A percentile compares a stretch with the other conserved stretches of the same genome.
These are phyloP conservation scores for Tetracladium setigerum DNA, from an alignment of 495 filamentous ascomycete genomes.

Conservation along the genomic window DNA sequence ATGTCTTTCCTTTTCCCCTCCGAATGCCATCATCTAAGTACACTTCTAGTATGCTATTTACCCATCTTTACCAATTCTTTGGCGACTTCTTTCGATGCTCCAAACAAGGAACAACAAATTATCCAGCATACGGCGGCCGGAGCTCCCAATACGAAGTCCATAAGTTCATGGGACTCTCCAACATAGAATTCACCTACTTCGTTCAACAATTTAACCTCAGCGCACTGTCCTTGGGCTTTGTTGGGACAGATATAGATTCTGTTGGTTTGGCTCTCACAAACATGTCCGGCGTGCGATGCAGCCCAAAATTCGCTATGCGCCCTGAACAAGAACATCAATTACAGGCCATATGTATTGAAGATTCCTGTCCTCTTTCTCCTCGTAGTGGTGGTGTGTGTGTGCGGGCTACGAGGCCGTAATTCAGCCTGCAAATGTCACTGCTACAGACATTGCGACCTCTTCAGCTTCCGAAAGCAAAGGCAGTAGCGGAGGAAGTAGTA, in stretches of 20 bases:
- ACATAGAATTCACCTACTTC: constrained; percentile 43
- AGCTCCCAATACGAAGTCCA: constrained; percentile 41
- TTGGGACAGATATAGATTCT: constrained; percentile 28
- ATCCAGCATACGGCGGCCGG: constrained; percentile 34
- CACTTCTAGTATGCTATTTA: constrained; percentile 38
- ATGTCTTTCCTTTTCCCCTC: constrained; percentile 3
- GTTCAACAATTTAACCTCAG: constrained; percentile 43
- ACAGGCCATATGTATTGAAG: constrained; percentile 36
- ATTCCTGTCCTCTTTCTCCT: constrained; percentile 28
- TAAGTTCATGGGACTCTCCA: constrained; percentile 49
- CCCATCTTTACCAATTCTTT: constrained; percentile 50
- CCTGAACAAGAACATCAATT: constrained; percentile 27
- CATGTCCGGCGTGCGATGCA: constrained; percentile 39
- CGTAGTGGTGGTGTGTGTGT: too few relatives aligned
- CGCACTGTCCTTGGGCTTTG: constrained; percentile 46
- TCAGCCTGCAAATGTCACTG: too few relatives aligned
- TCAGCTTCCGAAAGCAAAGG: too few relatives aligned
- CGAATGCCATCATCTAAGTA: constrained; percentile 2
- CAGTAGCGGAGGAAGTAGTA: too few relatives aligned
- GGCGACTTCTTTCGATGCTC: constrained; percentile 44
- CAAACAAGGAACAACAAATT: constrained; percentile 27
- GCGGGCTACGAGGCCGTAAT: too few relatives aligned
- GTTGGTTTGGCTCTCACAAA: constrained; percentile 32
- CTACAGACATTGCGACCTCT: too few relatives aligned
- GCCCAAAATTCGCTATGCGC: constrained; percentile 24